Evolutionary conservation across 2,329 filamentous ascomycete genomes (phyloP), one percentile per base, ranked within the genome.

Genomic region (Colletotrichum sp.): DNA sequence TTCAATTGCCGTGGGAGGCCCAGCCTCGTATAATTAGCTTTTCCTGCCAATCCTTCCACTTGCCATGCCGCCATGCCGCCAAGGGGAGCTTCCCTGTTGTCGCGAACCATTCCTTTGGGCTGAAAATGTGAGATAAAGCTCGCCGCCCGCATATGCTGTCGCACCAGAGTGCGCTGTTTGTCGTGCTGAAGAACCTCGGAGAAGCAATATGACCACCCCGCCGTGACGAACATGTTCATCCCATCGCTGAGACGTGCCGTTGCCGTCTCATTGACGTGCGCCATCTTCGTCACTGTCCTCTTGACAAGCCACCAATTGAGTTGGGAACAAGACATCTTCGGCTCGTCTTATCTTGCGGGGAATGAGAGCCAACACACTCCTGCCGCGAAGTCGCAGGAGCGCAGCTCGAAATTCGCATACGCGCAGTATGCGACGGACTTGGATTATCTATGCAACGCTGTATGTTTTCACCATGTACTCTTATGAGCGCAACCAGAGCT

Each of bases 341-440:
- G 34, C 26, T 26, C 39, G 28, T 55, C 65, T 9, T 39, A 26
- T 18, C 18, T 60, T 15, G 16, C 59, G 32, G 26, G 34, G 16
- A 75, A 75, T 15, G 52, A 26, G 55, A 70, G 24, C 55, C 28
- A 24, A 39, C n/a, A 18, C 55, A 39, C 55, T 18, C 64, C 10
- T 55, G 63, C 13, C 57, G 59, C 18, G n/a, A 73, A 64, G 32
- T 12, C 55, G 55, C 21, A 28, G 16, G 13, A n/a, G 8, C n/a
- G 57, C 18, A 48, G 34, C 13, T 32, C 82, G 4, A 81, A 80
- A 64, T 89, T 85, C 68, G 88, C 88, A 1, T 89, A 90, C 75
- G 84, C 85, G 1, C 87, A 88, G 79, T 90, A 90, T 80, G 88
- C 86, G 24, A 90, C 88, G 1, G 82, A 85, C n/a, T 80, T 83